Evolutionary conservation across 768 basidiomycete species (phyloP).

Genomic region (Agrocybe chaxingu): DNA sequence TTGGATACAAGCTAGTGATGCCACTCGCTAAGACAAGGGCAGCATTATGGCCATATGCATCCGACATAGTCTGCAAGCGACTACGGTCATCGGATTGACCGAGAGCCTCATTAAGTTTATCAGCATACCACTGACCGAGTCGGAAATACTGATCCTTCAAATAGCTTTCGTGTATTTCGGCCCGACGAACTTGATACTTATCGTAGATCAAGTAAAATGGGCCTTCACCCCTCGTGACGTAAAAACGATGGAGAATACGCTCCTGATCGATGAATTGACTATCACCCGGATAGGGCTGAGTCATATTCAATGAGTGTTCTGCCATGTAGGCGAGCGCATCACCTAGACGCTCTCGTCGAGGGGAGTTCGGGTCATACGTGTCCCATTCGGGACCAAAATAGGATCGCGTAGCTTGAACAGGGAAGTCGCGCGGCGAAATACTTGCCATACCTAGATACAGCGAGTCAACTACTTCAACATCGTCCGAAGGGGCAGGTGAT

Average conservation of each 20-base stretch:
- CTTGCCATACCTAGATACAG: constrained; percentile 8
- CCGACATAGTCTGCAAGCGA: background rate
- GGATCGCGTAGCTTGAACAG: background rate
- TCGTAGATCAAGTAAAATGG: background rate
- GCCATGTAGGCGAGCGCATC: background rate
- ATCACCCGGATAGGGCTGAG: constrained; percentile 6
- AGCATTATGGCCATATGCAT: constrained; percentile 3
- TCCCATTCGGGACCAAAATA: background rate
- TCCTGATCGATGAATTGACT: too few species aligned
- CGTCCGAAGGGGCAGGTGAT: background rate
- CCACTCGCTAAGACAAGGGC: constrained; percentile 2
- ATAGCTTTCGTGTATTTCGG: constrained; percentile 1
- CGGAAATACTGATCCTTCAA: constrained; percentile 2
- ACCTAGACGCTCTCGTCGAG: background rate
- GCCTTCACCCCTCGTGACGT: too few species aligned
- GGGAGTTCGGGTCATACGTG: background rate
- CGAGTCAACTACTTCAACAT: constrained; percentile 12
- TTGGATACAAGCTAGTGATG: constrained; percentile 4
- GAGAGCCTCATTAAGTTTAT: background rate
- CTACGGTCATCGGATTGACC: background rate
- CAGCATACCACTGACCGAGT: constrained; percentile 6
- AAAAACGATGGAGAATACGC: too few species aligned
- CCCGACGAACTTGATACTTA: background rate
- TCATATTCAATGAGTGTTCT: background rate
- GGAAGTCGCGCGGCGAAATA: background rate